Percentiles rank a stretch among this genome's conserved stretches.
Conservation (phyloP, 768 basidiomycete genomes). For the Leccinum uliginosum region DNA sequence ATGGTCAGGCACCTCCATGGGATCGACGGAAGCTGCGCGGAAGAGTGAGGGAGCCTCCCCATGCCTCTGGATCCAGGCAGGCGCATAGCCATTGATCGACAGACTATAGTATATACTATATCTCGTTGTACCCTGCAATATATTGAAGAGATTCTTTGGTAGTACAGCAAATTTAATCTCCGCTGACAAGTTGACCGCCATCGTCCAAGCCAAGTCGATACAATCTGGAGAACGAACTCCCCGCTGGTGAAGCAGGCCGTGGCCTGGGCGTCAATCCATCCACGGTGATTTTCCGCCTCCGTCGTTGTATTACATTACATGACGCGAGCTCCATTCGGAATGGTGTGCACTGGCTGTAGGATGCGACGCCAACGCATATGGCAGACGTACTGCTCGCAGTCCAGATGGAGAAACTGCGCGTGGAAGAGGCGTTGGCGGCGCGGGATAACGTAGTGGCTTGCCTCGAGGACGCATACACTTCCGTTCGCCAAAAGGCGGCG, state of each 20-base stretch:
- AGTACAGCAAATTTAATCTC: not conserved
- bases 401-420: slow-evolving; percentile 47
- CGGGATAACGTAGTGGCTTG: slow-evolving; percentile 59
- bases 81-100: slow-evolving; percentile 1
- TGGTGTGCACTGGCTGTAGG: slow-evolving; percentile 9
- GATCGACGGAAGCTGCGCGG: slow-evolving; percentile 14
- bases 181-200: not conserved
- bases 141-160: too few species aligned
- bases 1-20: slow-evolving; percentile 42
- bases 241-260: not conserved
- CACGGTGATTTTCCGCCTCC: slow-evolving; percentile 11
- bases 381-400: slow-evolving; percentile 54
- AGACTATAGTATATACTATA: not conserved
- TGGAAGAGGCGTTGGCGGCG: slow-evolving; percentile 55
- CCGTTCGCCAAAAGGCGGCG: slow-evolving; percentile 57
- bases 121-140: not conserved
- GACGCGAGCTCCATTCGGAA: not conserved
- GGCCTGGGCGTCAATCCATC: not conserved
- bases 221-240: slow-evolving; percentile 6
- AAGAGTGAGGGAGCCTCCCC: not conserved
- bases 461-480: slow-evolving; percentile 55
- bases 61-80: slow-evolving; percentile 11
- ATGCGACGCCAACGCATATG: not conserved
- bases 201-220: not conserved
- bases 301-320: not conserved